phyloP scores from a whole-genome alignment of 306 rosid genomes.

The Canavalia ensiformis region DNA sequence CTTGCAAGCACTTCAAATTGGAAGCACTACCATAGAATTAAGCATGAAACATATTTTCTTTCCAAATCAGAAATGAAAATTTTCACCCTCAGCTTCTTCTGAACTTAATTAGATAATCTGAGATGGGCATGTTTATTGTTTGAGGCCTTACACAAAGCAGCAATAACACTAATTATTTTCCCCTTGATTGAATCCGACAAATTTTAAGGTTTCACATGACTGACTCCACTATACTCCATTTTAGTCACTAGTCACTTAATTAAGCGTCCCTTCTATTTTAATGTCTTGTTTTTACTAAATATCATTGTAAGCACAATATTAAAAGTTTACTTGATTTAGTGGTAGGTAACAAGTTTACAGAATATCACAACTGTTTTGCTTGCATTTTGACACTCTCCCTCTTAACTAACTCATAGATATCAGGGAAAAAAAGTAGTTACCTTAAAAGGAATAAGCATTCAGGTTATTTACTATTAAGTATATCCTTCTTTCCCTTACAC shows the following conservation, averaged over 20 bases:
- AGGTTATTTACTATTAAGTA: not conserved
- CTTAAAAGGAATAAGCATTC: not conserved
- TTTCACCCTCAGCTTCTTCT: not conserved
- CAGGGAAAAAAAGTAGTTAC: too few relatives aligned
- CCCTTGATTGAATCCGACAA: constrained; percentile 16
- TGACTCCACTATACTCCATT: not conserved
- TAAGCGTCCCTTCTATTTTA: not conserved
- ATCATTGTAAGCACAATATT: not conserved
- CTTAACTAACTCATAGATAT: not conserved
- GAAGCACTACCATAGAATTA: constrained; percentile 10
- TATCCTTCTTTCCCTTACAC: not conserved
- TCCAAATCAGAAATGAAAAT: not conserved
- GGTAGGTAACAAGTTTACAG: not conserved
- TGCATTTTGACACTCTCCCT: not conserved
- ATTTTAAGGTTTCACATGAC: constrained; percentile 18
- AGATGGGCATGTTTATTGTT: not conserved
- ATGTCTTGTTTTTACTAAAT: not conserved
- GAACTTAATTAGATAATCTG: not conserved
- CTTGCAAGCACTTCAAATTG: constrained; percentile 32
- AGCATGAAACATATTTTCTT: not conserved
- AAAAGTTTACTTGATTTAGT: not conserved
- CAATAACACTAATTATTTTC: not conserved
- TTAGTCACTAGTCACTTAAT: not conserved
- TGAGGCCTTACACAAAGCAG: not conserved
- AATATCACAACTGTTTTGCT: too few relatives aligned